Base-by-base conservation (phyloP, 805 yeast species). In the Debaryomyces tyrocola region DNA sequence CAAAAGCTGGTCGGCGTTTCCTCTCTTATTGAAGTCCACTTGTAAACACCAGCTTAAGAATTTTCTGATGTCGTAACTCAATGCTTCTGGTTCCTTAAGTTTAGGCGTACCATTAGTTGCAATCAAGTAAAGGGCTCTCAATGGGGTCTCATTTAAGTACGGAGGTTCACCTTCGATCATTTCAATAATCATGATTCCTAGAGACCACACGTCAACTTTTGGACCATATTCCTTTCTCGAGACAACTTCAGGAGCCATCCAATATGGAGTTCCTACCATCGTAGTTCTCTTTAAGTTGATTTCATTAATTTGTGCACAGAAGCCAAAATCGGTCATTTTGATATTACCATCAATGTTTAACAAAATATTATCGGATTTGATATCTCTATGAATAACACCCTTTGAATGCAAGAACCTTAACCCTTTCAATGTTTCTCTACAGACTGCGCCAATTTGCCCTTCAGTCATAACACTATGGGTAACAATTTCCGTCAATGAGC, bases 241-340 rank as follows among this genome's bases (percentile, higher is more conserved):
- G 21, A 94, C 97, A 44, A 94, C 97, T 66, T 94, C 99, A 1
- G 99, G 99, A 0, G 99, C 99, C 99, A 94, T 94, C 99, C 99
- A 94, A 65, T 94, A 94, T 11, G 99, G 99, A 0, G 99, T 94
- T 12, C 99, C 99, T 14, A 94, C 99, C 96, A 94, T 90, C 4
- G 99, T 94, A 3, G 96, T 90, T 64, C 99, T 83, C 66, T 92
- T 91, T 45, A 87, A 74, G 53, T 87, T 86, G 45, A 60, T 51
- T 46, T 61, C 69, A 49, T 67, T 69, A 49, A 71, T 73, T 66
- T 91, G 96, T 0, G 99, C 99, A 70, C 99, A 94, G 72, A 92
- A 94, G 0, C 96, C 96, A 64, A 89, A 89, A 69, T 94, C 99
- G 0, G 99, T 94, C 63, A 94, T 76, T 68, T 94, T 94, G 60